Evolutionary conservation across 768 basidiomycete species (phyloP), one percentile per base, ranked within the genome.

Genomic region (Tricholoma matsutake): DNA sequence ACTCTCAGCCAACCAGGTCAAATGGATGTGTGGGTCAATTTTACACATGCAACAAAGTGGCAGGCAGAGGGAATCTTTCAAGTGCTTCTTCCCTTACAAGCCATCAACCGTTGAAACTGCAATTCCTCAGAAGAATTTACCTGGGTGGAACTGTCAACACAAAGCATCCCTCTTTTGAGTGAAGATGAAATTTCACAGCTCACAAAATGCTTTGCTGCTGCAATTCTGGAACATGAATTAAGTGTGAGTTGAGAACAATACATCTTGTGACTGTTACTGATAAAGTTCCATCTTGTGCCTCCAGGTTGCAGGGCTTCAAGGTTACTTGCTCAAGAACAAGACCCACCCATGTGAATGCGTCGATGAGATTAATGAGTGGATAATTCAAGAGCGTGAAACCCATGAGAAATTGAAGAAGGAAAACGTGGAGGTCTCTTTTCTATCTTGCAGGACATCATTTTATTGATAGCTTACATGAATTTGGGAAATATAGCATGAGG

Each of bases 1-100:
- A 92, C 93, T 4, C 81, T 96, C 35, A 91, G 86, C 71, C 85
- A 92, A 20, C 91, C 94, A 28, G 94, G 94, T 60, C 89, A 91
- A 47, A 92, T 93, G 90, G 93, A 94, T 67, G 88, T 96, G 13
- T 94, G 92, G 92, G 83, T 95, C 41, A 92, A 93, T 77, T 94
- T 94, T 75, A 88, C 89, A 55, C 88, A 94, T 68, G 92, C 92
- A 5, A 92, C 91, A 7, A 94, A 92, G 72, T 94, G 91, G 91
- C 92, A 94, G 69, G 92, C 92, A 14, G 92, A 93, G 73, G 92
- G 91, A 56, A 91, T 94, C 71, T n/a, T 94, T 93, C 85, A 92
- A 92, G 72, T 92, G 91, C 73, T 94, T 94, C 86, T 94, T 94
- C 87, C 92, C 92, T 2, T 87, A 73, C 73, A 86, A 79, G 64